Conservation (phyloP, 805 yeast species). For the Ogataea nitratoaversa region DNA sequence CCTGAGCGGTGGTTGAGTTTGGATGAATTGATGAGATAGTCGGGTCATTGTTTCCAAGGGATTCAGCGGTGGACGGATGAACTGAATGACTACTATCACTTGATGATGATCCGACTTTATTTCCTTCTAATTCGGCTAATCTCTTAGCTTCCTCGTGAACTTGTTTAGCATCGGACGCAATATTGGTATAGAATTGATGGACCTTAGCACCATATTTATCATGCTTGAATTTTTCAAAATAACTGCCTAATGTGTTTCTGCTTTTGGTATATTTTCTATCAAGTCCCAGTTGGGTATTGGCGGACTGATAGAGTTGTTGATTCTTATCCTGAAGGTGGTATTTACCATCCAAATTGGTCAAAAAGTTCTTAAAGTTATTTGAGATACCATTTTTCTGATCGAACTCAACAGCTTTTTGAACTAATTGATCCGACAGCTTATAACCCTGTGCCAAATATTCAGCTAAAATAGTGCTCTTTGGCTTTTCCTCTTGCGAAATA, state of each 20-base stretch:
- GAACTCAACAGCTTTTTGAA: conserved; percentile 55
- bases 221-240: conserved; percentile 43
- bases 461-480: conserved; percentile 70
- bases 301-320: conserved; percentile 25
- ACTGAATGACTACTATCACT: background rate
- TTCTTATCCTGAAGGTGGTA: conserved; percentile 58
- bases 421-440: conserved; percentile 54
- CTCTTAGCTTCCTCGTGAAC: conserved; percentile 74
- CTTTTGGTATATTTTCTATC: conserved; percentile 36
- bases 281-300: conserved; percentile 40
- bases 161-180: conserved; percentile 52
- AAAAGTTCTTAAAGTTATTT: conserved; percentile 50
- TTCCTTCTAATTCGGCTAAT: conserved; percentile 55
- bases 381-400: conserved; percentile 65
- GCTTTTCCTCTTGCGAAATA: conserved; percentile 71
- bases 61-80: conserved; percentile 2
- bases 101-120: background rate
- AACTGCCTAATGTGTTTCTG: conserved; percentile 36
- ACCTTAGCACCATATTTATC: conserved; percentile 54
- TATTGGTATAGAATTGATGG: conserved; percentile 54
- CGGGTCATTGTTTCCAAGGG: conserved; percentile 10
- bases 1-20: conserved; percentile 15
- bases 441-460: conserved; percentile 76
- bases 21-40: conserved; percentile 19
- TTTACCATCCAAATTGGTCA: conserved; percentile 52